Evolutionary conservation across 495 filamentous ascomycete genomes (phyloP), one percentile per base, ranked within the genome.

Genomic region (Cairneyella variabilis): DNA sequence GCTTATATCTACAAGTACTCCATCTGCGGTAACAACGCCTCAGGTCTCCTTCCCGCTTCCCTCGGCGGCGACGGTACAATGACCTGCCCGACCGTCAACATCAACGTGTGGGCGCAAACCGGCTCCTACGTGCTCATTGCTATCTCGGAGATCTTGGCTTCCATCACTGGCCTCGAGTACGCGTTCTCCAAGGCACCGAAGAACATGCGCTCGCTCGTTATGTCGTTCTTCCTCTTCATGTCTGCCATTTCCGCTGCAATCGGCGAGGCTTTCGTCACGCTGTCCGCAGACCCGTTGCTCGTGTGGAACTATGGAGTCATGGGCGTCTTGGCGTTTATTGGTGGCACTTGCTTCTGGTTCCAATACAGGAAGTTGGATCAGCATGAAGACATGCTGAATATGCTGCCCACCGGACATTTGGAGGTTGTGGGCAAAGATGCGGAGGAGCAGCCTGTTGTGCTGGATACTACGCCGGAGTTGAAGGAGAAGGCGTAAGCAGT

Each of bases 181-280:
- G 89, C 88, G 4, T 91, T 83, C 66, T 85, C 83, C 60, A 90
- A 91, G 67, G 87, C 89, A 1, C 89, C 89, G 6, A 76, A 72
- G 55, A 89, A 84, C 66, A 89, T 91, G 85, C 76, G 85, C 6
- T 85, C 83, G 10, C 75, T 89, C 28, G 83, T 91, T 20, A 82
- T 82, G 59, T 77, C 83, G 4, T 68, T 89, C 36, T 77, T 77
- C 25, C 76, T 89, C 37, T 86, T 90, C 67, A 83, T 79, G 70
- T 83, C 76, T 42, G 88, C 88, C 40, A 76, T 91, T 63, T 78
- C 81, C 0, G 69, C 83, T 16, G 88, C 88, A 11, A 73, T 91
- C 25, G 84, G 82, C 9, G 78, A 89, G 68, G 86, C 85, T 0
- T 69, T 90, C 17, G 76, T 83, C n/a, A 68, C 75, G 6, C 69